Evolutionary conservation across 192 early-diverging fungal species (phyloP).

Genomic region (Linnemannia hyalina): DNA sequence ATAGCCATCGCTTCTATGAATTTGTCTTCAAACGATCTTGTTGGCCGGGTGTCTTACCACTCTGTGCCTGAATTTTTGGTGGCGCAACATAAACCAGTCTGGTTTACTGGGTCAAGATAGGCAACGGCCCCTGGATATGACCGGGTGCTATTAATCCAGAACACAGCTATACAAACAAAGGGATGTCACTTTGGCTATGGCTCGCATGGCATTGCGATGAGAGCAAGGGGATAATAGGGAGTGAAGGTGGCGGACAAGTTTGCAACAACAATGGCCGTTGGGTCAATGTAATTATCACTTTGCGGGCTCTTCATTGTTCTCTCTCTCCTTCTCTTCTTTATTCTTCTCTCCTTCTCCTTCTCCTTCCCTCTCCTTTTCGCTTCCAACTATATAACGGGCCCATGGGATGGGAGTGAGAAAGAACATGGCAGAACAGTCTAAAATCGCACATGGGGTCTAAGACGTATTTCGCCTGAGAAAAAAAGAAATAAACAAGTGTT

Average conservation of each 20-base stretch:
- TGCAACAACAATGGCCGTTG: not conserved
- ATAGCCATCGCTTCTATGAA: too few species aligned
- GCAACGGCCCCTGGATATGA: not conserved
- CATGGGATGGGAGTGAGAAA: not conserved
- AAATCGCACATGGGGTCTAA: not conserved
- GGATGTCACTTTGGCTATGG: not conserved
- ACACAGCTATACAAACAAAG: not conserved
- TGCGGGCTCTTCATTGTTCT: constrained; percentile 6
- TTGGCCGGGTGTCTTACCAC: not conserved
- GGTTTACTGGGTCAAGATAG: too few species aligned
- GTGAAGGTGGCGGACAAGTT: not conserved
- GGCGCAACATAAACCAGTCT: not conserved
- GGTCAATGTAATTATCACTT: not conserved
- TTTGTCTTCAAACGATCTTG: not conserved
- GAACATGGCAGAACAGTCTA: not conserved
- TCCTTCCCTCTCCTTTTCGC: not conserved
- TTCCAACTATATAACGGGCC: not conserved
- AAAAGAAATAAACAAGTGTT: not conserved
- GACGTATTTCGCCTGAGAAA: too few species aligned
- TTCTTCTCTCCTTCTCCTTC: not conserved
- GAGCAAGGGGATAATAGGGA: not conserved
- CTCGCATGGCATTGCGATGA: not conserved
- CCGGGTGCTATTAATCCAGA: not conserved
- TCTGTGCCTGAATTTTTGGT: not conserved
- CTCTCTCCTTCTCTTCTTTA: not conserved